Base-by-base conservation (phyloP, 306 rosid genomes). In the Crotalaria pallida region DNA sequence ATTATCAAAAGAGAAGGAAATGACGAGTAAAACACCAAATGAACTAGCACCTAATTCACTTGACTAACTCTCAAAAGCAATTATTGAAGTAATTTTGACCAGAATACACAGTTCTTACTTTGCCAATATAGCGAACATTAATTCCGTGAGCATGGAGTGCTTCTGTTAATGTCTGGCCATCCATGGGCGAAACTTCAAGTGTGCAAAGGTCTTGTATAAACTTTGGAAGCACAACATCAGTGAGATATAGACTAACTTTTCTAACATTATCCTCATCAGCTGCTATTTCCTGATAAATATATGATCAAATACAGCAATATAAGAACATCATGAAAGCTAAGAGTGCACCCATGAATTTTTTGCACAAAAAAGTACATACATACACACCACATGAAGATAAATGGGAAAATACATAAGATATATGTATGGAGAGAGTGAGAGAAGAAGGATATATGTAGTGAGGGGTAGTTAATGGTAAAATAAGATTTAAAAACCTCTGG, bases 181-280 rank as follows among this genome's bases (percentile, higher is more conserved):
- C 99, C 99, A 95, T 95, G 3, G 99, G 99, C 1, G 99, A 95
- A 72, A 95, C 96, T 91, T 95, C 99, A 64, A 95, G 96, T 0
- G 92, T 89, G 80, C 97, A 89, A 41, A 95, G 96, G 76, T 95
- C 99, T 91, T 95, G 97, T 65, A 95, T 78, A 67, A 95, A 95
- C 79, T 95, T 95, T 0, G 97, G 97, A 83, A 95, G 91, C 52
- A 87, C 97, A 70, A 87, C 90, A 70, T 87, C 89, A 50, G 79
- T 78, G 38, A 95, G 97, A 77, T 89, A 85, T 19, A 38, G 69
- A 91, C 97, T 69, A 77, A 81, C 96, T 87, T 87, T 87, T 72
- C 88, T 91, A 86, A 89, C 99, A 78, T 86, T 84, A 52, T 82
- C 95, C 77, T 91, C 90, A 52, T 95, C 99, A 51, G 87, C 92